Evolutionary conservation across 1,284 basidiomycete genomes (phyloP).

Genomic region (Tilletia setariae): DNA sequence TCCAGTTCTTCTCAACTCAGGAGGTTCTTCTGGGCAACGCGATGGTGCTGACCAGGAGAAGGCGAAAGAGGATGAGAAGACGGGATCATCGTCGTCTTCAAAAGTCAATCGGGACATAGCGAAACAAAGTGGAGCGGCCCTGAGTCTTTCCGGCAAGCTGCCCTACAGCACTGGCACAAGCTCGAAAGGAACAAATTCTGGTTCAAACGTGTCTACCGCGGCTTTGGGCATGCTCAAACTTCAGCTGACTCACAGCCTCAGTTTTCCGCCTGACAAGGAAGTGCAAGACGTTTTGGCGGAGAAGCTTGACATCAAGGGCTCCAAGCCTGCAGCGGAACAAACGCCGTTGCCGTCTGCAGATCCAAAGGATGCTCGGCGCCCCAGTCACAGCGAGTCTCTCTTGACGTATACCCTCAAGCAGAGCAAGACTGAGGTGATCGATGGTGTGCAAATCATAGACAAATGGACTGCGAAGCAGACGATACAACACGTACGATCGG

Average conservation of each 20-base stretch:
- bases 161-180: background rate
- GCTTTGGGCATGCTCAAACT: conserved; percentile 14
- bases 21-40: background rate
- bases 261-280: conserved; percentile 12
- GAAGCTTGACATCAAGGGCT: background rate
- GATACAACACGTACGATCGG: background rate
- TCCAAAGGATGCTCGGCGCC: background rate
- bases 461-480: background rate
- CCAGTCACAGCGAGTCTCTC: background rate
- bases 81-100: background rate
- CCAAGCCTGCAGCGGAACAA: background rate
- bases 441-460: background rate
- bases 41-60: background rate
- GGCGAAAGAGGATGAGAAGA: background rate
- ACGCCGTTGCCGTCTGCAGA: background rate
- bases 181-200: background rate
- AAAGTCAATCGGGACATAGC: background rate
- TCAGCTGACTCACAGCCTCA: conserved; percentile 15
- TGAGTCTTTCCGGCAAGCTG: conserved; percentile 12
- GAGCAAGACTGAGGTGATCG: background rate
- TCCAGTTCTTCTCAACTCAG: background rate
- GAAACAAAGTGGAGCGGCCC: conserved; percentile 3
- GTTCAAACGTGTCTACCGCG: background rate
- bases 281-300: background rate
- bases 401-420: background rate